Evolutionary conservation across 2,329 filamentous ascomycete genomes (phyloP).

Genomic region (Aspergillus awamori): DNA sequence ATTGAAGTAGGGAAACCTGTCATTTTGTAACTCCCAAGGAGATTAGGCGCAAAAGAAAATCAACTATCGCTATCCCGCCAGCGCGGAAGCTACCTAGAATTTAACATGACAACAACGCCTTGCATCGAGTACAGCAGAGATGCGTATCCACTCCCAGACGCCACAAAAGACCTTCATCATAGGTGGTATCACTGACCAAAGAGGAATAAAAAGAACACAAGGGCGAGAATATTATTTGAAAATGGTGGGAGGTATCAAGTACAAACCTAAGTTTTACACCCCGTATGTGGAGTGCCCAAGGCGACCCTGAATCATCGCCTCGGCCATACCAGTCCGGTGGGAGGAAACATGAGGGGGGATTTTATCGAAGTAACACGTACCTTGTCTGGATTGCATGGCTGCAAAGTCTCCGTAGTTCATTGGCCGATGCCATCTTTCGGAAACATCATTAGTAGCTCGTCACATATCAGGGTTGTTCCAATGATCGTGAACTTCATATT

Average conservation of each 20-base stretch:
- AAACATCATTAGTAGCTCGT: constrained; percentile 4
- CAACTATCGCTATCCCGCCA: neutral
- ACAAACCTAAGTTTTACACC: constrained; percentile 26
- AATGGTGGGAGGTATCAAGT: constrained; percentile 10
- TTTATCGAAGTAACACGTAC: constrained; percentile 21
- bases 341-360: neutral
- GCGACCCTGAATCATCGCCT: constrained; percentile 9
- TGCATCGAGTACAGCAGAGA: constrained; percentile 5
- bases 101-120: constrained; percentile 7
- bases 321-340: constrained; percentile 4
- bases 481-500: neutral
- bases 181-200: constrained; percentile 22
- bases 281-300: constrained; percentile 3
- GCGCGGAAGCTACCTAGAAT: constrained; percentile 6
- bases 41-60: constrained; percentile 1
- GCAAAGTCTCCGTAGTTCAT: neutral
- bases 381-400: constrained; percentile 9
- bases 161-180: constrained; percentile 1
- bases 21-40: neutral
- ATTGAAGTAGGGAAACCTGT: neutral
- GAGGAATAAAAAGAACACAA: neutral
- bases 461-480: neutral
- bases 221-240: neutral
- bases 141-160: neutral
- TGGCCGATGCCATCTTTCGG: neutral